Percentiles rank a stretch among this genome's conserved stretches.
Conservation (phyloP, 768 basidiomycete species). For the Tricholoma saponaceum region DNA sequence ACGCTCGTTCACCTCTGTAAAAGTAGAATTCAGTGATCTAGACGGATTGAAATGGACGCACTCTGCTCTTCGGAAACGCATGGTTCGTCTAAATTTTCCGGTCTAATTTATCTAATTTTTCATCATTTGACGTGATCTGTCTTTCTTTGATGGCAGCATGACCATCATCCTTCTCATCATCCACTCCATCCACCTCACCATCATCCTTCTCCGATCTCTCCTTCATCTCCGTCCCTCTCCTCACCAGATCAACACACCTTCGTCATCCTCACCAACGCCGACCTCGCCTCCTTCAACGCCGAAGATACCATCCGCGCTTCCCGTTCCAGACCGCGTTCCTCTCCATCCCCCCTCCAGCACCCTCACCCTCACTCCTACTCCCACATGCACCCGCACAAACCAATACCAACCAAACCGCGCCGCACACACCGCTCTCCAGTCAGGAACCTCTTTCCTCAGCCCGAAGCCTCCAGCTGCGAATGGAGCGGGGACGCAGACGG, state of each 20-base stretch:
- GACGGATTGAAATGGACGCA: constrained; percentile 50
- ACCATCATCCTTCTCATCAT: neutral
- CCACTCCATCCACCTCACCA: neutral
- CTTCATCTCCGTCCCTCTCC: neutral
- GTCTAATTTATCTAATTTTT: neutral
- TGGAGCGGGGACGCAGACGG: neutral
- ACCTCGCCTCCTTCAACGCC: constrained; percentile 28
- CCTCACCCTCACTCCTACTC: neutral
- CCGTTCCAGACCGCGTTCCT: constrained; percentile 6
- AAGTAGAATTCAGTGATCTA: constrained; percentile 58
- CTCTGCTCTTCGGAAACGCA: constrained; percentile 4
- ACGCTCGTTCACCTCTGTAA: constrained; percentile 48
- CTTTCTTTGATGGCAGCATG: neutral
- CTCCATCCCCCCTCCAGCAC: neutral
- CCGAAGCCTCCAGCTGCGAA: neutral
- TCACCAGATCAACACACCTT: constrained; percentile 16
- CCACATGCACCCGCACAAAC: neutral
- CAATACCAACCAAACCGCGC: neutral
- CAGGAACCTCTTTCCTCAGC: neutral
- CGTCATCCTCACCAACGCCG: constrained; percentile 32
- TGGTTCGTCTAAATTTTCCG: constrained; percentile 20
- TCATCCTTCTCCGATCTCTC: neutral
- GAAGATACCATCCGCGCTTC: constrained; percentile 40
- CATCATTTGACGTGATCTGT: neutral
- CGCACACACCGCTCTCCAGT: neutral